Conservation (phyloP, 108 stramenopile genomes). For the Ochromonas danica region DNA sequence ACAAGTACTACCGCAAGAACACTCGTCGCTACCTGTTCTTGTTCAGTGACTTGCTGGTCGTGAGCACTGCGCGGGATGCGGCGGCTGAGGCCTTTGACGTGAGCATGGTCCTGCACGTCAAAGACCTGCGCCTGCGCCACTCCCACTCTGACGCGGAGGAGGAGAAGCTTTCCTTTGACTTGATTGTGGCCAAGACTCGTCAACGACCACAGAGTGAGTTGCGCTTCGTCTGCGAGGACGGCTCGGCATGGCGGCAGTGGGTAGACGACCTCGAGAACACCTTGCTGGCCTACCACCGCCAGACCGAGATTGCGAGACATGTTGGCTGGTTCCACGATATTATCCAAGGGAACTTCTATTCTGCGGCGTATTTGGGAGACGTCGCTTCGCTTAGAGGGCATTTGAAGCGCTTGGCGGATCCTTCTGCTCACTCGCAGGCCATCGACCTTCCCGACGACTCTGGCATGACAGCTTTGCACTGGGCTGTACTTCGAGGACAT, state of each 20-base stretch:
- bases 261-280: constrained; percentile 9
- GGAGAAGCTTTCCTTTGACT: background rate
- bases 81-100: background rate
- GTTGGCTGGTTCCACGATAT: constrained; percentile 36
- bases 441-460: background rate
- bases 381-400: constrained; percentile 1
- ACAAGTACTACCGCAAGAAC: background rate
- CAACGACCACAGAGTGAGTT: background rate
- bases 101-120: background rate
- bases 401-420: background rate
- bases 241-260: background rate
- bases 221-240: constrained; percentile 6
- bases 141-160: background rate
- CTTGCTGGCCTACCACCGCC: constrained; percentile 6
- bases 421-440: background rate
- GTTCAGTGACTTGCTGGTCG: constrained; percentile 23
- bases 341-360: constrained; percentile 2
- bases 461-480: constrained; percentile 31
- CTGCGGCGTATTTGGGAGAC: constrained; percentile 21
- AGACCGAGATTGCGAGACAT: constrained; percentile 5
- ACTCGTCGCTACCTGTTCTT: background rate
- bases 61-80: background rate
- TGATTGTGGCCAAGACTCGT: background rate
- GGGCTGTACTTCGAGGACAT: constrained; percentile 22
- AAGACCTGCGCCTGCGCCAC: background rate